Evolutionary conservation across 169 alveolate species (phyloP).

Genomic region (Plasmodium coatneyi): DNA sequence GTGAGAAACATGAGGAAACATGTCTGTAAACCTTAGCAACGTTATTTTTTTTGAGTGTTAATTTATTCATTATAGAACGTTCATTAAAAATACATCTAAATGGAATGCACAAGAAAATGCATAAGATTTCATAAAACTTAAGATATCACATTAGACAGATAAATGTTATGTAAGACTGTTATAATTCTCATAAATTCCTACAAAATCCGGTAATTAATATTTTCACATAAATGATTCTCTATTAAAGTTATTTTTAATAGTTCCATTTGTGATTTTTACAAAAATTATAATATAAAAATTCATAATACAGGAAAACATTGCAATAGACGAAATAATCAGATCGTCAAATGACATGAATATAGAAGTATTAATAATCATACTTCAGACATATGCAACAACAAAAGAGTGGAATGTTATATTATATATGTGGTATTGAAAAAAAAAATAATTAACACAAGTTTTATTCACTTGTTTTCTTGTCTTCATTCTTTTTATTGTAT

Average conservation of each 20-base stretch:
- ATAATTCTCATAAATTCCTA: not conserved
- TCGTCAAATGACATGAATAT: not conserved
- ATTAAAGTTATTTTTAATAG: not conserved
- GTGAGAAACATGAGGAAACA: not conserved
- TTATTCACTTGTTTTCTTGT: slow-evolving; percentile 5
- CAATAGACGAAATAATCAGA: not conserved
- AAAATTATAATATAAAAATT: not conserved
- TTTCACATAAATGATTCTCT: not conserved
- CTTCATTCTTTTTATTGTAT: slow-evolving; percentile 29
- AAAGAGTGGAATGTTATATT: not conserved
- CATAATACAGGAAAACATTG: not conserved
- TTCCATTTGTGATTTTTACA: not conserved
- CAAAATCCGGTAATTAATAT: not conserved
- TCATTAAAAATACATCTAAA: not conserved
- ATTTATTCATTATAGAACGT: not conserved
- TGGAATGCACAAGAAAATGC: not conserved
- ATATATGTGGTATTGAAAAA: not conserved
- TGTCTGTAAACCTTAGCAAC: not conserved
- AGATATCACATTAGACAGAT: not conserved
- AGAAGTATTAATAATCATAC: not conserved
- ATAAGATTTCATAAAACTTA: not conserved
- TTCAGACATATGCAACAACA: not conserved
- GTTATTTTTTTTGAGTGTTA: not conserved
- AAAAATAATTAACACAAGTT: not conserved
- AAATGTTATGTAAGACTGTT: not conserved